Base-by-base conservation (phyloP, 2,329 filamentous ascomycete species). In the Colletotrichum spaethianum region DNA sequence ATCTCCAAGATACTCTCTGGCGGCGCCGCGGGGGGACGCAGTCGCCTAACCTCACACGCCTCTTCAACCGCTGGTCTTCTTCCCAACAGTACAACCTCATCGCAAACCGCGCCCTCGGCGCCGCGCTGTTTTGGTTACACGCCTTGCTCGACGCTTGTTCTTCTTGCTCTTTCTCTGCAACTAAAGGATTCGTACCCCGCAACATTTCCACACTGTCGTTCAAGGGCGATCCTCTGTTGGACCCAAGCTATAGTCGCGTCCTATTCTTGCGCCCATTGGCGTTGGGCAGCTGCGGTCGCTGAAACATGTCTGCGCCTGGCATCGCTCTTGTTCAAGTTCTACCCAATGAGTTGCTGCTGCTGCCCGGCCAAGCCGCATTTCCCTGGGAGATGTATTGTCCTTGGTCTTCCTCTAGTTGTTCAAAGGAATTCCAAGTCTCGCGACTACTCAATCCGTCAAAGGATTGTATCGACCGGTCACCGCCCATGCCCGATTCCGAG, bases 381-480 rank as follows among this genome's bases (percentile, higher is more conserved):
- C 66, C 61, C 46, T 48, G 55, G 5, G 66, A 23, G n/a, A 72
- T 63, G 14, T 72, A 72, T 14, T 65, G 66, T 18, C 44, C 52
- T 18, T 72, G 70, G n/a, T 70, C 70, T 5, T 69, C 67, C 14
- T 72, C 70, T 14, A 72, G 8, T 23, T 55, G 59, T 31, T 72
- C 70, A 36, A 72, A 72, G 8, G 59, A 42, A 23, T 26, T 40
- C 70, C 70, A 72, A 11, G 52, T 53, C n/a, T 72, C 70, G 44
- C 70, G 70, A 16, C 38, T 40, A 4, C 52, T n/a, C 20, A 70
- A 28, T 16, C 55, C 66, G 28, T 72, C 70, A 28, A 72, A 70
- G n/a, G 28, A 20, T 33, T 60, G 70, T 36, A 67, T 20, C 20
- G 48, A 23, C 31, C 69, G 59, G 31, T 70, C 70, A 12, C 70